These are phyloP conservation scores for Cadophora gregata DNA, from an alignment of 2,329 filamentous ascomycete species.

Conservation along the genomic window DNA sequence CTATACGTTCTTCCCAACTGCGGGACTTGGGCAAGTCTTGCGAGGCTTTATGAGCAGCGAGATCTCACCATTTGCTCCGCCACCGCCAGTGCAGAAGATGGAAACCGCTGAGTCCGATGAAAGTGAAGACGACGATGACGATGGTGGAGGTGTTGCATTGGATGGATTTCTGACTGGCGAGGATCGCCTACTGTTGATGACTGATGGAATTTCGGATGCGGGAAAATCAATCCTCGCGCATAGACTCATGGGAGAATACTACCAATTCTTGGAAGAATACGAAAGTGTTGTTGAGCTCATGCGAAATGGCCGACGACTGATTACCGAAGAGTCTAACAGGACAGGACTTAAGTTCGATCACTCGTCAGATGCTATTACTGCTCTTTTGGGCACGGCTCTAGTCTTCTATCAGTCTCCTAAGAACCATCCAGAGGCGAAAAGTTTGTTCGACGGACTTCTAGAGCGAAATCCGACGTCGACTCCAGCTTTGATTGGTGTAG, in stretches of 20 bases:
- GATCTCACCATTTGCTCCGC: slow-evolving; percentile 74
- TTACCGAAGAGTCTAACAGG: slow-evolving; percentile 65
- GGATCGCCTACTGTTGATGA: slow-evolving; percentile 82
- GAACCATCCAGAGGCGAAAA: slow-evolving; percentile 86
- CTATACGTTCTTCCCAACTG: slow-evolving; percentile 81
- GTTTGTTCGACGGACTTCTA: slow-evolving; percentile 84
- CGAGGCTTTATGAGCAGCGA: slow-evolving; percentile 82
- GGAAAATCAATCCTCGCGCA: slow-evolving; percentile 80
- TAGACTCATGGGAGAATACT: slow-evolving; percentile 82
- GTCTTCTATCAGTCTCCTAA: slow-evolving; percentile 90
- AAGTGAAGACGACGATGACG: slow-evolving; percentile 61
- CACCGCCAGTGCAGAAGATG: slow-evolving; percentile 26
- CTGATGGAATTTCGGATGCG: slow-evolving; percentile 68
- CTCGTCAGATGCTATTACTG: slow-evolving; percentile 74
- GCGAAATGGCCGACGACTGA: slow-evolving; percentile 71
- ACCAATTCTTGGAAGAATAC: slow-evolving; percentile 83
- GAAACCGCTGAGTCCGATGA: slow-evolving; percentile 52
- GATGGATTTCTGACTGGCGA: slow-evolving; percentile 71
- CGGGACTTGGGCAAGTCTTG: slow-evolving; percentile 81
- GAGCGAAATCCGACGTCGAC: slow-evolving; percentile 78
- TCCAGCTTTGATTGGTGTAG: slow-evolving; percentile 84
- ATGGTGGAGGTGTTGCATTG: slow-evolving; percentile 58
- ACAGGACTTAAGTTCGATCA: slow-evolving; percentile 74
- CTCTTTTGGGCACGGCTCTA: slow-evolving; percentile 83
- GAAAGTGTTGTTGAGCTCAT: slow-evolving; percentile 81